These are phyloP conservation scores for Dendrothele bispora DNA, from an alignment of 768 basidiomycete genomes.

Conservation along the genomic window DNA sequence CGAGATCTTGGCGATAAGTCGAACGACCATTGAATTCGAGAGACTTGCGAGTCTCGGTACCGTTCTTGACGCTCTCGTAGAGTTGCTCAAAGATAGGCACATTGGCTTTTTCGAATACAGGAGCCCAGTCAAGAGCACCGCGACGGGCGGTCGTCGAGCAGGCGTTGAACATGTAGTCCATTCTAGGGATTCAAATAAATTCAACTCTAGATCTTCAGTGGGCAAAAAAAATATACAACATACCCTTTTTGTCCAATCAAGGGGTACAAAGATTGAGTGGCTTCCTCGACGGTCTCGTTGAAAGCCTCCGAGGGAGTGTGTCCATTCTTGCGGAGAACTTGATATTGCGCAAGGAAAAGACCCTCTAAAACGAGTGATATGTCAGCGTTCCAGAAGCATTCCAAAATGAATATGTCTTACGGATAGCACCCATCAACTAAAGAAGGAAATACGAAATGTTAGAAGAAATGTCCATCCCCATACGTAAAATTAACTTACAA, in stretches of 20 bases:
- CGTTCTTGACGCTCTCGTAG: slow-evolving; percentile 84
- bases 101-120: slow-evolving; percentile 93
- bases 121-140: slow-evolving; percentile 99
- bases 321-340: slow-evolving; percentile 94
- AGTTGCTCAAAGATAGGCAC: slow-evolving; percentile 91
- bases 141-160: slow-evolving; percentile 99
- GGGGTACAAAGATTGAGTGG: slow-evolving; percentile 98
- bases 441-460: slow-evolving; percentile 8
- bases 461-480: slow-evolving; percentile 1
- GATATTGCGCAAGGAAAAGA: slow-evolving; percentile 98
- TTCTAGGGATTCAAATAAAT: slow-evolving; percentile 42
- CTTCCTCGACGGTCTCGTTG: slow-evolving; percentile 99
- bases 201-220: not conserved
- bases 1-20: slow-evolving; percentile 92
- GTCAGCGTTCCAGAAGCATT: not conserved
- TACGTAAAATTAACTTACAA: slow-evolving; percentile 56
- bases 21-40: slow-evolving; percentile 93
- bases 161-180: slow-evolving; percentile 99
- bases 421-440: slow-evolving; percentile 96
- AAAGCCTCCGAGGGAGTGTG: slow-evolving; percentile 98
- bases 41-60: slow-evolving; percentile 95
- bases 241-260: slow-evolving; percentile 94
- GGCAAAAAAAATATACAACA: slow-evolving; percentile 19
- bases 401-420: slow-evolving; percentile 41
- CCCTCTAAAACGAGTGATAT: slow-evolving; percentile 60